phyloP scores from a whole-genome alignment of 75 land plant genomes.

The Isoetes taiwanensis region DNA sequence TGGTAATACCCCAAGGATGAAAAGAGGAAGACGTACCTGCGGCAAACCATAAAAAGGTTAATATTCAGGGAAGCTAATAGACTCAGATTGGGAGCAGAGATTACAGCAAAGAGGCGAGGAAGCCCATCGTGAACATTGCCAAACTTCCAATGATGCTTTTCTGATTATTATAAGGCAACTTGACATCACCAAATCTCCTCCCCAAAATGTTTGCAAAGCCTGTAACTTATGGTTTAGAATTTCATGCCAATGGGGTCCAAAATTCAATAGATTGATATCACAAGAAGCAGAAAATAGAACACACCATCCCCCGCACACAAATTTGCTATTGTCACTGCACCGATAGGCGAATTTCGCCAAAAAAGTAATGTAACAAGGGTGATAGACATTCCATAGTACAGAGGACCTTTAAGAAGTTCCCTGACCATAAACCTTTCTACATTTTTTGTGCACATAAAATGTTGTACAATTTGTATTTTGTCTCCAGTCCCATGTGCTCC shows the following conservation, averaged over 20 bases:
- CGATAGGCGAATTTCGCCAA: slow-evolving; percentile 63
- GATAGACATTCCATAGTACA: slow-evolving; percentile 58
- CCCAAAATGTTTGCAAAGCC: slow-evolving; percentile 90
- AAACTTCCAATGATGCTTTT: slow-evolving; percentile 65
- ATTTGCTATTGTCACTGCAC: slow-evolving; percentile 53
- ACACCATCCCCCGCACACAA: slow-evolving; percentile 88
- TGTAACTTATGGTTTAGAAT: too few species aligned
- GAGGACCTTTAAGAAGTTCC: slow-evolving; percentile 76
- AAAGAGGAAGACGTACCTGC: slow-evolving; percentile 74
- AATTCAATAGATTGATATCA: neutral
- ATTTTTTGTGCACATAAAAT: too few species aligned
- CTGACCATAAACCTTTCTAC: too few species aligned
- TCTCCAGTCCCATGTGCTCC: too few species aligned
- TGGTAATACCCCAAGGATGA: slow-evolving; percentile 44
- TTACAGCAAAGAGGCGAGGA: slow-evolving; percentile 57
- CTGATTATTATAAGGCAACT: slow-evolving; percentile 66
- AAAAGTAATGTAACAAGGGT: slow-evolving; percentile 41
- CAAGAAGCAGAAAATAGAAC: neutral
- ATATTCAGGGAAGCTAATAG: neutral
- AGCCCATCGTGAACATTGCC: slow-evolving; percentile 61
- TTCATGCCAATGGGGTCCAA: neutral
- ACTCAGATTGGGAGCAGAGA: neutral
- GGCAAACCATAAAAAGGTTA: neutral
- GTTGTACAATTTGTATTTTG: too few species aligned
- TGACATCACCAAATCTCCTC: slow-evolving; percentile 50